Evolutionary conservation across 2,329 filamentous ascomycete species (phyloP).

Genomic region (Pseudocercospora musae): DNA sequence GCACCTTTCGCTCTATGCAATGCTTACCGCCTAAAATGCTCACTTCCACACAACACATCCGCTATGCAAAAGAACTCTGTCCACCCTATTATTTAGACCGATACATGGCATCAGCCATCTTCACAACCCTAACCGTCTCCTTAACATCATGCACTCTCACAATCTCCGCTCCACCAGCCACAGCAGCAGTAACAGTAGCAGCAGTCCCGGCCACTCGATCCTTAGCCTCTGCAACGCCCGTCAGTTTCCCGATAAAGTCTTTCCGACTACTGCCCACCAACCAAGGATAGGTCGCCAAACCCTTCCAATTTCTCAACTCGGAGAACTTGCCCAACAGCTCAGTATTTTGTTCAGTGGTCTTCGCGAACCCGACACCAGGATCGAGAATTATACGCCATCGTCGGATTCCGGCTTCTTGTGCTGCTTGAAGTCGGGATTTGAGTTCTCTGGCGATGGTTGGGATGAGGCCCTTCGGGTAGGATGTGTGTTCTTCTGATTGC

Average conservation of each 20-base stretch:
- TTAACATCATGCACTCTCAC: conserved; percentile 86
- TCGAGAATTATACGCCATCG: conserved; percentile 95
- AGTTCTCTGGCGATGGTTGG: conserved; percentile 66
- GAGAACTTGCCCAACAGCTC: conserved; percentile 70
- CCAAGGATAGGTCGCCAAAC: conserved; percentile 74
- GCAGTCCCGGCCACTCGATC: conserved; percentile 82
- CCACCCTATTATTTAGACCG: conserved; percentile 1
- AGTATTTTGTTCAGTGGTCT: conserved; percentile 75
- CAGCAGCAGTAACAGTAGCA: conserved; percentile 78
- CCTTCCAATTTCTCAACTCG: conserved; percentile 52
- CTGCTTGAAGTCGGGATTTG: conserved; percentile 64
- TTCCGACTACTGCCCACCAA: conserved; percentile 86
- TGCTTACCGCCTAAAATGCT: background rate
- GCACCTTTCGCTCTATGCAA: background rate
- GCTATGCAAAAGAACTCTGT: background rate
- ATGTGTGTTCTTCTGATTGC: conserved; percentile 54
- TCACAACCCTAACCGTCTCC: conserved; percentile 80
- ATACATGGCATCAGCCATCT: conserved; percentile 83
- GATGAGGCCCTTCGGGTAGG: conserved; percentile 67
- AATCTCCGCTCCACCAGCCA: conserved; percentile 85
- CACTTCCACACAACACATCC: background rate
- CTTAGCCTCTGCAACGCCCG: conserved; percentile 66
- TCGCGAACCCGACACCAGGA: conserved; percentile 91
- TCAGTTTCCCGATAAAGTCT: conserved; percentile 79
- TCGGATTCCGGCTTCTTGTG: conserved; percentile 76